Percentiles rank a stretch among this genome's conserved stretches.
Evolutionary conservation across 169 alveolate species (phyloP).

Genomic region (Plasmodium falciparum): DNA sequence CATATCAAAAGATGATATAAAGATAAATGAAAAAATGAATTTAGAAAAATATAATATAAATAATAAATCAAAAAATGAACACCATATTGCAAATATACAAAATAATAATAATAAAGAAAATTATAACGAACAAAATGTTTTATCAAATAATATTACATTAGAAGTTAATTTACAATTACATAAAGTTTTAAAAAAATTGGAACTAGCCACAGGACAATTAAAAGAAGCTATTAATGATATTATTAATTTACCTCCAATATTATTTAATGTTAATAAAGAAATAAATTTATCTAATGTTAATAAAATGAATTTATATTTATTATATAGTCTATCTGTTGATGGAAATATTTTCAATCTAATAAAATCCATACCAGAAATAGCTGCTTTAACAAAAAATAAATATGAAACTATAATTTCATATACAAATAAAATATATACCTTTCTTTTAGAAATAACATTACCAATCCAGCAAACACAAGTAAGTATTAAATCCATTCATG

Average conservation of each 20-base stretch:
- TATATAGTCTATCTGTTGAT: conserved; percentile 74
- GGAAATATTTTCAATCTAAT: conserved; percentile 71
- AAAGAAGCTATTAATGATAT: conserved; percentile 74
- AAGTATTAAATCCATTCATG: conserved; percentile 17
- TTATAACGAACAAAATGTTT: conserved; percentile 13
- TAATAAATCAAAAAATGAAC: conserved; percentile 13
- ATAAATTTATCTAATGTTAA: conserved; percentile 19
- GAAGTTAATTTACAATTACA: conserved; percentile 31
- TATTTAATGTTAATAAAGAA: conserved; percentile 70
- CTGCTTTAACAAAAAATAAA: conserved; percentile 55
- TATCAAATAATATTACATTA: not conserved
- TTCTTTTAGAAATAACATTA: conserved; percentile 57
- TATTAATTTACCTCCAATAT: conserved; percentile 58
- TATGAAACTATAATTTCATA: conserved; percentile 64
- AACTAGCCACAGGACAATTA: conserved; percentile 63
- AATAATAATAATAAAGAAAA: not conserved
- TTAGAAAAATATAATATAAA: conserved; percentile 7
- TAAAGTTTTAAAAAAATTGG: conserved; percentile 68
- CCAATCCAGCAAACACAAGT: conserved; percentile 12
- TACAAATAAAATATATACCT: conserved; percentile 63
- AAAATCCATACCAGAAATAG: conserved; percentile 72
- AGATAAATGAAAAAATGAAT: not conserved
- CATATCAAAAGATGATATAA: conserved; percentile 7
- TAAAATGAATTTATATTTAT: conserved; percentile 57
- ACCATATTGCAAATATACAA: not conserved